phyloP scores from a whole-genome alignment of 2,329 filamentous ascomycete species.

The Fusarium udum region DNA sequence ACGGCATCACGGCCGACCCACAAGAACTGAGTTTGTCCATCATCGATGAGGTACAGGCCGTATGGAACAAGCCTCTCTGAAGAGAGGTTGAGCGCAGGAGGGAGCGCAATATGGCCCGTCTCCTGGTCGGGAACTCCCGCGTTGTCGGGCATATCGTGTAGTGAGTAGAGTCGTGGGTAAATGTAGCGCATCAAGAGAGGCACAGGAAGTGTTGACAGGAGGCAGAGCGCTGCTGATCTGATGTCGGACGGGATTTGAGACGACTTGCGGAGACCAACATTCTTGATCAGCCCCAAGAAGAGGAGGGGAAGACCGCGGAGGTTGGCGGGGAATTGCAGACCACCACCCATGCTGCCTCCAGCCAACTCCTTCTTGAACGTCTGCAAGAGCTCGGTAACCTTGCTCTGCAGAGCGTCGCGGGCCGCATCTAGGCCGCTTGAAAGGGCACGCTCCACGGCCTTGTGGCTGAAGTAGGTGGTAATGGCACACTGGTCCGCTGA shows the following conservation, averaged over 20 bases:
- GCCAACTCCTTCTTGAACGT: conserved; percentile 98
- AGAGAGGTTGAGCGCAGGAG: conserved; percentile 84
- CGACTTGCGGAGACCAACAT: conserved; percentile 91
- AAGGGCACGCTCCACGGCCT: conserved; percentile 90
- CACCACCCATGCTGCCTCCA: conserved; percentile 93
- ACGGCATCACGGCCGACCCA: conserved; percentile 96
- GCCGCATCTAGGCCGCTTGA: conserved; percentile 89
- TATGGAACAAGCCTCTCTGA: conserved; percentile 89
- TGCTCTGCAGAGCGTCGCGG: conserved; percentile 87
- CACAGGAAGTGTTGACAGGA: conserved; percentile 91
- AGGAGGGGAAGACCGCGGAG: conserved; percentile 86
- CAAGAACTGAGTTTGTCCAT: conserved; percentile 96
- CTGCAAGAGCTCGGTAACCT: conserved; percentile 89
- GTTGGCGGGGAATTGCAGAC: conserved; percentile 93
- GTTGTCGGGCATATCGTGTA: conserved; percentile 96
- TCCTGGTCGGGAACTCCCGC: conserved; percentile 85
- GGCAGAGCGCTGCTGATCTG: conserved; percentile 88
- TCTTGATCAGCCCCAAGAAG: conserved; percentile 95
- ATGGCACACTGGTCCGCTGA: conserved; percentile 95
- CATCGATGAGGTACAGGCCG: conserved; percentile 94
- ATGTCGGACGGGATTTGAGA: conserved; percentile 94
- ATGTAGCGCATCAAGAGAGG: conserved; percentile 94
- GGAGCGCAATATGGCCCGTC: conserved; percentile 89
- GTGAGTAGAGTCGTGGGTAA: conserved; percentile 83
- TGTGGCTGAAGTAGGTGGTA: conserved; percentile 94